phyloP scores from a whole-genome alignment of 75 land plant genomes.

The Pseudotsuga menziesii region DNA sequence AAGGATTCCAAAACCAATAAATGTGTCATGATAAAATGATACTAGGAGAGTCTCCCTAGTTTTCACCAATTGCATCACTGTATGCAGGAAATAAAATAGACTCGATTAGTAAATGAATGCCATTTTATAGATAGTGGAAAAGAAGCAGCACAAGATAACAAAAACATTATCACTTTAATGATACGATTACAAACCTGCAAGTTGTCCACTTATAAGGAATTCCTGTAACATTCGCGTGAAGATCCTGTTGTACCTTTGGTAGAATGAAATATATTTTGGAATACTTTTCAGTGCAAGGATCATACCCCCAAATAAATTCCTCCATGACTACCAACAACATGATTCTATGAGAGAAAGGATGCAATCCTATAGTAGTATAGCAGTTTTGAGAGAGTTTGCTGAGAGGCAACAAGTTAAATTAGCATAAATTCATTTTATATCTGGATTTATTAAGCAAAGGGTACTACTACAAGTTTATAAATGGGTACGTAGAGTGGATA shows the following conservation, averaged over 20 bases:
- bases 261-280: conserved; percentile 63
- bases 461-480: too few species aligned
- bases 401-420: neutral
- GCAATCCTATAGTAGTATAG: neutral
- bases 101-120: neutral
- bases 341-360: neutral
- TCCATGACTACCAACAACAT: conserved; percentile 23
- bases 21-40: too few species aligned
- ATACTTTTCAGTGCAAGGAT: conserved; percentile 69
- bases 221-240: conserved; percentile 69
- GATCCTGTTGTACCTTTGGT: conserved; percentile 73
- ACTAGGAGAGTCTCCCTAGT: conserved; percentile 22
- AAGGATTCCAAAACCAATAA: too few species aligned
- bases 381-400: neutral
- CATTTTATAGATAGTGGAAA: conserved; percentile 3
- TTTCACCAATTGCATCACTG: conserved; percentile 8
- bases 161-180: neutral
- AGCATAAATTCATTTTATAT: too few species aligned
- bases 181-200: conserved; percentile 50
- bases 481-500: too few species aligned
- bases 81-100: neutral
- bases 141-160: neutral
- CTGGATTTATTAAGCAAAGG: too few species aligned
- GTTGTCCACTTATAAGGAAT: conserved; percentile 68
- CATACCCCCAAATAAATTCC: conserved; percentile 48